Evolutionary conservation across 805 yeast species (phyloP), one percentile per base, ranked within the genome.

Genomic region (Saccharomycopsis schoenii): DNA sequence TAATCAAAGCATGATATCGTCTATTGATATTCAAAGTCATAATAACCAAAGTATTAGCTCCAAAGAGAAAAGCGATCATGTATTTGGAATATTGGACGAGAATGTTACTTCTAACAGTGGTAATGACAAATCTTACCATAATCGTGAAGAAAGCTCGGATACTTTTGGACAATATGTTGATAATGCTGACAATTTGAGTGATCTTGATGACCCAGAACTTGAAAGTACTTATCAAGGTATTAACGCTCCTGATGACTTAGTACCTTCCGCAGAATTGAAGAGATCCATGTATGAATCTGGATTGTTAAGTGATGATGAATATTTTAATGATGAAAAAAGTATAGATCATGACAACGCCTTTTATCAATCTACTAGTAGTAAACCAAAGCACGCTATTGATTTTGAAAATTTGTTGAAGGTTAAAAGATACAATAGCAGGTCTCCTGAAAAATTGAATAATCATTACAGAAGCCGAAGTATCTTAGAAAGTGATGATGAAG

Each of bases 261-360:
- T 62, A 9, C 57, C 61, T 4, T 60, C 62, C 4, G 59, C 58
- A 2, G 60, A 57, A 42, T 43, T 63, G 8, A 61, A 61, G 19
- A 55, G 58, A 21, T 63, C 57, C 36, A 55, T 63, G 17, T 58
- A 56, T 15, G 58, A 60, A 37, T 52, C 58, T 10, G 64, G 59
- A 14, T 29, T 61, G n/a, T 54, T 58, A 21, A 63, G 61, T 24
- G 61, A 60, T 57, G 60, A 55, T 25, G 58, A 52, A 17, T 58
- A 58, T 24, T 56, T 43, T 19, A 58, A 58, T n/a, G 58, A 58
- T 15, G 59, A 42, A n/a, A 55, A 56, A 55, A 56, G 47, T 39
- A 52, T 51, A 15, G 37, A 34, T 34, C 50, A 52, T 17, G 60
- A 58, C 8, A 40, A 55, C n/a, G 55, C 56, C 21, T 58, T 54